Percentiles rank a stretch among this genome's conserved stretches.
Conservation (phyloP, 2,329 filamentous ascomycete species). For the Alternaria conjuncta region DNA sequence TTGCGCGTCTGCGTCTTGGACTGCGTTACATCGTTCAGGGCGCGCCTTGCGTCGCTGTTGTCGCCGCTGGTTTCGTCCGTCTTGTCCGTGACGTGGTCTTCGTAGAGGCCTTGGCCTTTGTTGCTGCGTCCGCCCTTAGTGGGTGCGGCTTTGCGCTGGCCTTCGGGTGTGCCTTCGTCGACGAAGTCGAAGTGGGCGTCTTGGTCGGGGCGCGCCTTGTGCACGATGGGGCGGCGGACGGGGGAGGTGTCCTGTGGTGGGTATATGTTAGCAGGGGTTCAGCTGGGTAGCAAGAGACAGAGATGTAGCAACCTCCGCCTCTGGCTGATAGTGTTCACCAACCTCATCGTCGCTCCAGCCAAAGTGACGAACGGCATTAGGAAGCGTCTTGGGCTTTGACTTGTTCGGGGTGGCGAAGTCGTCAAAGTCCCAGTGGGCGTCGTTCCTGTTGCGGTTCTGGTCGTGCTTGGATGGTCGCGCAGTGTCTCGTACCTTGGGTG, state of each 20-base stretch:
- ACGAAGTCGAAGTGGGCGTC: slow-evolving; percentile 83
- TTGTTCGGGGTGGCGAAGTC: slow-evolving; percentile 88
- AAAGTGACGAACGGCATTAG: slow-evolving; percentile 76
- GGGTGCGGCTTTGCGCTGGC: slow-evolving; percentile 50
- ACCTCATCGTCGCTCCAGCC: slow-evolving; percentile 76
- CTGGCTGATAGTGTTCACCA: slow-evolving; percentile 29
- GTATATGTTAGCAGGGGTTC: slow-evolving; percentile 25
- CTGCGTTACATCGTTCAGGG: slow-evolving; percentile 73
- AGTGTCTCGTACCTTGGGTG: slow-evolving; percentile 42
- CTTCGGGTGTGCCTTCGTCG: slow-evolving; percentile 71
- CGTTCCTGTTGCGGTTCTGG: slow-evolving; percentile 12
- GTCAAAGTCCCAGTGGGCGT: slow-evolving; percentile 78
- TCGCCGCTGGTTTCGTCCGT: slow-evolving; percentile 56
- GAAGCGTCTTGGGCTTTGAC: slow-evolving; percentile 66
- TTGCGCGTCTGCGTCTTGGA: slow-evolving; percentile 66
- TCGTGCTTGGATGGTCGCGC: slow-evolving; percentile 61
- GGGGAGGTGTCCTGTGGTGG: slow-evolving; percentile 62
- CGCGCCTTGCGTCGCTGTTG: slow-evolving; percentile 45
- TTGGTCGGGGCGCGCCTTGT: slow-evolving; percentile 77
- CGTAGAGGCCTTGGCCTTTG: slow-evolving; percentile 74
- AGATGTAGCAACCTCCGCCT: slow-evolving; percentile 20
- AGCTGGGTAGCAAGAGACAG: background rate
- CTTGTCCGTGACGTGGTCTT: slow-evolving; percentile 72
- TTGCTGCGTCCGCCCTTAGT: slow-evolving; percentile 64
- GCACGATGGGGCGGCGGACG: slow-evolving; percentile 63